Conservation (phyloP, 163 green algal species). For the Volvox carteri region DNA sequence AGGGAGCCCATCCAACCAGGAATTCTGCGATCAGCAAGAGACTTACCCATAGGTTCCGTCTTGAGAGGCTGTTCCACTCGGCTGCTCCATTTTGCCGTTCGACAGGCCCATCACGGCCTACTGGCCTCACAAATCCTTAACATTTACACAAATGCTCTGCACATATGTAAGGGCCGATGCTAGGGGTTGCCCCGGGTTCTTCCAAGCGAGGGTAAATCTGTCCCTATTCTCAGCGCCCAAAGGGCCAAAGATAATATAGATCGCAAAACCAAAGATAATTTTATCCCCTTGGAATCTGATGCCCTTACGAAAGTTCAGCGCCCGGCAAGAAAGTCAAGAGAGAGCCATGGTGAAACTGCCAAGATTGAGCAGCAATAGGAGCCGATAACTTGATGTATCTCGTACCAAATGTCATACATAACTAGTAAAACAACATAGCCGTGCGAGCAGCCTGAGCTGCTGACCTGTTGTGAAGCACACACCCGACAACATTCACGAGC, state of each 20-base stretch:
- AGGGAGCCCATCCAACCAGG: not conserved
- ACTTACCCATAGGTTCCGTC: conserved; percentile 51
- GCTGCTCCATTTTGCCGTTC: conserved; percentile 8
- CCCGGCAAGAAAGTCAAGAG: not conserved
- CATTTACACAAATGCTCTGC: not conserved
- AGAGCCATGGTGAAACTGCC: not conserved
- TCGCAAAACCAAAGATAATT: not conserved
- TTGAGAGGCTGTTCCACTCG: not conserved
- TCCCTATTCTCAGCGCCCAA: no score
- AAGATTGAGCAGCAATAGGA: not conserved
- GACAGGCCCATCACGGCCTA: not conserved
- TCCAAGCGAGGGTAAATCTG: not conserved
- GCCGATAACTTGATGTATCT: not conserved
- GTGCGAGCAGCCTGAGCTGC: not conserved
- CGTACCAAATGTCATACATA: not conserved
- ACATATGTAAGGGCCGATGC: not conserved
- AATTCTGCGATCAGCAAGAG: not conserved
- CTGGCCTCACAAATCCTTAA: not conserved
- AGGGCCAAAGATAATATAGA: not conserved
- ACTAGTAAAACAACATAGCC: no score
- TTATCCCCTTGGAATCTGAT: not conserved
- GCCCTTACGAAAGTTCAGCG: not conserved
- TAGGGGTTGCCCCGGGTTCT: not conserved
- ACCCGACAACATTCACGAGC: not conserved
- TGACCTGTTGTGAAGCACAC: conserved; percentile 2